These are phyloP conservation scores for Suillus spraguei DNA, from an alignment of 768 basidiomycete genomes.

Conservation along the genomic window DNA sequence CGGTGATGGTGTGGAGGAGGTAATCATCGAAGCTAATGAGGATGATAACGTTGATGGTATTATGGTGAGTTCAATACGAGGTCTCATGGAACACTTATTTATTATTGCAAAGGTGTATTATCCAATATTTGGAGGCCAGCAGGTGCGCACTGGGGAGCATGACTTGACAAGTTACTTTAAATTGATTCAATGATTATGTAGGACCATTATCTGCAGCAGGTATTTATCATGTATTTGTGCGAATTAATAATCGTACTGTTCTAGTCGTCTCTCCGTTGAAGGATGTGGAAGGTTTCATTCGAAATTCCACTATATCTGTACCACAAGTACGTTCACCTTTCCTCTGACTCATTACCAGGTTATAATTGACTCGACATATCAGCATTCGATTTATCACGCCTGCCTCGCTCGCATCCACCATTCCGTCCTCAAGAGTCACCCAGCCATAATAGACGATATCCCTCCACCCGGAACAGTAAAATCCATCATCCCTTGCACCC, in stretches of 20 bases:
- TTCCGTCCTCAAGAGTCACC: constrained; percentile 34
- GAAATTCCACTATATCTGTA: constrained; percentile 93
- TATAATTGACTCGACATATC: not conserved
- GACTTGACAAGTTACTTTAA: constrained; percentile 7
- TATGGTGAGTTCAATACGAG: constrained; percentile 77
- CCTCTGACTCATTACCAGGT: not conserved
- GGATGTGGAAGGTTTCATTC: constrained; percentile 97
- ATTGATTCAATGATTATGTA: constrained; percentile 33
- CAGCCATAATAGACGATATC: constrained; percentile 50
- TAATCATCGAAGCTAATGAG: constrained; percentile 93
- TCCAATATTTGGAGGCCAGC: constrained; percentile 89
- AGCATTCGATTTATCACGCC: constrained; percentile 92
- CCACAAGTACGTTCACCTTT: constrained; percentile 69
- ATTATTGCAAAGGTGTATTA: constrained; percentile 75
- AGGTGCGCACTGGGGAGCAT: constrained; percentile 50
- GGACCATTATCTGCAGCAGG: constrained; percentile 98
- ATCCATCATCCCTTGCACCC: constrained; percentile 96
- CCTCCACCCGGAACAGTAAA: constrained; percentile 89
- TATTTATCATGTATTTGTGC: constrained; percentile 27
- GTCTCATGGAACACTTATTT: constrained; percentile 7
- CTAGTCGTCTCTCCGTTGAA: constrained; percentile 92
- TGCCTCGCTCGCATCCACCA: constrained; percentile 57
- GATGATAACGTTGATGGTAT: constrained; percentile 87
- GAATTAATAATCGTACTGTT: constrained; percentile 10
- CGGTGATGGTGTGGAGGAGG: constrained; percentile 93